Percentiles rank a stretch among this genome's conserved stretches.
phyloP scores from a whole-genome alignment of 2,329 filamentous ascomycete species.

The Pyrenophora graminea region DNA sequence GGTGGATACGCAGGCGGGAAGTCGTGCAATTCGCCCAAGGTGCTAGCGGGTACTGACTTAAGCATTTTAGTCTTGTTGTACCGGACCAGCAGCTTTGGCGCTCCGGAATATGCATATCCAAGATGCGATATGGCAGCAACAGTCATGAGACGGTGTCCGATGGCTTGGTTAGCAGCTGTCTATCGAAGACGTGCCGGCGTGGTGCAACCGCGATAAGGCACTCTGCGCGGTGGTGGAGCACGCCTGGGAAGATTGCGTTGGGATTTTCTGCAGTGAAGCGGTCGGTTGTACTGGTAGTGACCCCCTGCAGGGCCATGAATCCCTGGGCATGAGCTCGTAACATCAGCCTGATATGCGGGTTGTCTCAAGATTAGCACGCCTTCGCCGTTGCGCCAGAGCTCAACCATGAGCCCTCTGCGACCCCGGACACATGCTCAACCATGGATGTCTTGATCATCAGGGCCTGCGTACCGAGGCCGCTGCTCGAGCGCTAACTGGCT shows the following conservation, averaged over 20 bases:
- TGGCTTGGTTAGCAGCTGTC: slow-evolving; percentile 25
- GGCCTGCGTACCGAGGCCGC: slow-evolving; percentile 15
- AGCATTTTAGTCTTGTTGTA: slow-evolving; percentile 33
- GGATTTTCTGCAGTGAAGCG: slow-evolving; percentile 28
- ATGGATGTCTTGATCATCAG: slow-evolving; percentile 16
- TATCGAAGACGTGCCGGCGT: slow-evolving; percentile 33
- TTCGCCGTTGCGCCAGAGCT: slow-evolving; percentile 19
- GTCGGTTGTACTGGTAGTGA: slow-evolving; percentile 28
- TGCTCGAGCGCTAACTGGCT: slow-evolving; percentile 24
- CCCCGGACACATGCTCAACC: slow-evolving; percentile 18
- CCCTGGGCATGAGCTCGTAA: slow-evolving; percentile 30
- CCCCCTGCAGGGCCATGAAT: slow-evolving; percentile 27
- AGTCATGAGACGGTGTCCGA: slow-evolving; percentile 32
- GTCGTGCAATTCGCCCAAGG: slow-evolving; percentile 21
- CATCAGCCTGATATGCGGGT: slow-evolving; percentile 43
- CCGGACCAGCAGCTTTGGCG: slow-evolving; percentile 36
- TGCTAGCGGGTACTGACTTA: slow-evolving; percentile 18
- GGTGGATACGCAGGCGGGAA: slow-evolving; percentile 29
- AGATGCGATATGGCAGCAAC: slow-evolving; percentile 24
- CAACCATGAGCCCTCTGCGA: slow-evolving; percentile 18
- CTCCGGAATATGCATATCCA: slow-evolving; percentile 29
- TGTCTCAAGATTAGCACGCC: slow-evolving; percentile 27
- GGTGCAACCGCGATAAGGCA: slow-evolving; percentile 48
- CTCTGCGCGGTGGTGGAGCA: slow-evolving; percentile 26
- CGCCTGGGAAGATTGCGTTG: slow-evolving; percentile 23